Evolutionary conservation across 805 yeast species (phyloP).

Genomic region (Zygosaccharomyces gambellarensis): DNA sequence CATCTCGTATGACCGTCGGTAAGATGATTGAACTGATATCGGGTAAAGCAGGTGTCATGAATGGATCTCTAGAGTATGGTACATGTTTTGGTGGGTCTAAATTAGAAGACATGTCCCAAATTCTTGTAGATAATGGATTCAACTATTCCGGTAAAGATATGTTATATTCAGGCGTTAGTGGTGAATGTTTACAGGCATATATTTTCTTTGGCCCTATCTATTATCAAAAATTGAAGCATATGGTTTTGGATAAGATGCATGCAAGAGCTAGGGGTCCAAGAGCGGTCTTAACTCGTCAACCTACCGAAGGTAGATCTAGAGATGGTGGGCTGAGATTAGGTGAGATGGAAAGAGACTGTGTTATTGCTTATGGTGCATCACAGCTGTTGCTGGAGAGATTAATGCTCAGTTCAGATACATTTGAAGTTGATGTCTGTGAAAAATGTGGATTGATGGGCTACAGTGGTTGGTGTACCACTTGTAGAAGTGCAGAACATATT

Average conservation of each 20-base stretch:
- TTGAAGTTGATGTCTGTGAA: constrained; percentile 93
- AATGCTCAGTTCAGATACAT: constrained; percentile 96
- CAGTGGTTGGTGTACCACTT: constrained; percentile 96
- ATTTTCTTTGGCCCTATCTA: constrained; percentile 98
- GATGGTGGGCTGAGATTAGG: constrained; percentile 99
- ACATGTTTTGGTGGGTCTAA: constrained; percentile 99
- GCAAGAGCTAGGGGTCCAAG: constrained; percentile 99
- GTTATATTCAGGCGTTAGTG: constrained; percentile 95
- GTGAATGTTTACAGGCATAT: constrained; percentile 95
- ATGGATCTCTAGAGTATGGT: constrained; percentile 89
- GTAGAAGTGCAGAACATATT: constrained; percentile 81
- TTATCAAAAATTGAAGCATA: constrained; percentile 96
- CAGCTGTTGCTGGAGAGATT: constrained; percentile 88
- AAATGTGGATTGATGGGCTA: constrained; percentile 96
- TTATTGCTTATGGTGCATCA: constrained; percentile 98
- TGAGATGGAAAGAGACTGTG: constrained; percentile 99
- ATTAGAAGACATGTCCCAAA: constrained; percentile 88
- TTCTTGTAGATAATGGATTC: constrained; percentile 85
- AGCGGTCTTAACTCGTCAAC: constrained; percentile 96
- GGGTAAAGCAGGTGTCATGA: constrained; percentile 95
- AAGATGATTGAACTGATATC: constrained; percentile 95
- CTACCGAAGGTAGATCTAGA: constrained; percentile 97
- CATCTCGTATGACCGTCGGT: constrained; percentile 99
- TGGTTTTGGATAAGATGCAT: constrained; percentile 99
- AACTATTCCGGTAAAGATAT: constrained; percentile 95